These are phyloP conservation scores for Aspergillus sparsus DNA, from an alignment of 495 filamentous ascomycete species.

Conservation along the genomic window DNA sequence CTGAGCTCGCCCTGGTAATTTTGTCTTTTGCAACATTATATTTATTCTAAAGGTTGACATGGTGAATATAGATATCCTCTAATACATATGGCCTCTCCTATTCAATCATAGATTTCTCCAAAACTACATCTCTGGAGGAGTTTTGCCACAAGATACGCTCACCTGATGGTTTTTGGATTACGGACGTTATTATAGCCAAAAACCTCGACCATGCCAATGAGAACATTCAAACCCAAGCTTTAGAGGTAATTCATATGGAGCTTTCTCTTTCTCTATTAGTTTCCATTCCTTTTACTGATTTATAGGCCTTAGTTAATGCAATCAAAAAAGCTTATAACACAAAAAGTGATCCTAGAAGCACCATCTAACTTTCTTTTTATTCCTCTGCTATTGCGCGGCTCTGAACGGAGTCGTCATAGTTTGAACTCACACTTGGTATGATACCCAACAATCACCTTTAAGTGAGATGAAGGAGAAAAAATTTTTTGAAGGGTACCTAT, in stretches of 20 bases:
- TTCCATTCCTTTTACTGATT: slow-evolving; percentile 16
- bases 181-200: slow-evolving; percentile 79
- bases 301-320: slow-evolving; percentile 66
- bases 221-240: slow-evolving; percentile 79
- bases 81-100: slow-evolving; percentile 70
- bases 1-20: slow-evolving; percentile 70
- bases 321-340: slow-evolving; percentile 72
- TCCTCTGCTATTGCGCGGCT: slow-evolving; percentile 57
- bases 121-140: slow-evolving; percentile 73
- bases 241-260: slow-evolving; percentile 57
- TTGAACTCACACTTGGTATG: slow-evolving; percentile 53
- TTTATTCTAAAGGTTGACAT: slow-evolving; percentile 9
- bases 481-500: not conserved
- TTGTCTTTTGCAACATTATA: slow-evolving; percentile 4
- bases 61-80: slow-evolving; percentile 55
- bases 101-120: slow-evolving; percentile 68
- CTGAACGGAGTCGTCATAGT: slow-evolving; percentile 30
- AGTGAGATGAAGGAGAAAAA: too few relatives aligned
- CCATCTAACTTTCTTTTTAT: slow-evolving; percentile 82
- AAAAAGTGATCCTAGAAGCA: slow-evolving; percentile 67
- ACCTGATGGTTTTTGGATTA: slow-evolving; percentile 47
- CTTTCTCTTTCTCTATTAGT: too few relatives aligned
- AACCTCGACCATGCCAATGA: slow-evolving; percentile 70
- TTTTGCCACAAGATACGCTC: slow-evolving; percentile 69
- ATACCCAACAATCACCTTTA: not conserved